Percentiles rank a stretch among this genome's conserved stretches.
These are phyloP conservation scores for Aspergillus egyptiacus DNA, from an alignment of 495 filamentous ascomycete species.

Conservation along the genomic window DNA sequence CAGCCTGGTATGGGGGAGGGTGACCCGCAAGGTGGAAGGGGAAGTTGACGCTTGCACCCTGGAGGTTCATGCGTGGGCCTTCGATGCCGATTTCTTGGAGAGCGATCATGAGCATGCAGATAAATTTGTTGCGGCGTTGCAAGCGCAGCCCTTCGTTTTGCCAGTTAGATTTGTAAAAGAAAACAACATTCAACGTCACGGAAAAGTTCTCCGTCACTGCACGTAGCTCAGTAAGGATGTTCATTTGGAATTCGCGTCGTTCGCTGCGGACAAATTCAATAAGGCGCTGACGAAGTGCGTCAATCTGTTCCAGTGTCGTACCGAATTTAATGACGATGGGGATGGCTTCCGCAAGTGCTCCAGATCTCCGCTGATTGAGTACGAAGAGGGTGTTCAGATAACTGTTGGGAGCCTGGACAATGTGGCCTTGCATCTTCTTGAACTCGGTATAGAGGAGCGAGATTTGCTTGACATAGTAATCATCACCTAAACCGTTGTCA, in stretches of 20 bases:
- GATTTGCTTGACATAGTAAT: slow-evolving; percentile 95
- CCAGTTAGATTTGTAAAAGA: slow-evolving; percentile 95
- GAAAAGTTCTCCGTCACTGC: slow-evolving; percentile 59
- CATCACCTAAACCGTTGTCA: slow-evolving; percentile 67
- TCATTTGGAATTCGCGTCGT: slow-evolving; percentile 85
- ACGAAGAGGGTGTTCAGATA: slow-evolving; percentile 91
- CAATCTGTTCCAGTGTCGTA: slow-evolving; percentile 80
- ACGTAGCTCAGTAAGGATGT: slow-evolving; percentile 83
- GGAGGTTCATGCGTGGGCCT: slow-evolving; percentile 71
- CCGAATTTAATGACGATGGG: slow-evolving; percentile 83
- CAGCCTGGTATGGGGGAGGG: slow-evolving; percentile 19
- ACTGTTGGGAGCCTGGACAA: slow-evolving; percentile 93
- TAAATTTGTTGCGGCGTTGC: slow-evolving; percentile 89
- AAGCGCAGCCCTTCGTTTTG: slow-evolving; percentile 92
- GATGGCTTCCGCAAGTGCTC: slow-evolving; percentile 81
- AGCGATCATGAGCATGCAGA: slow-evolving; percentile 83
- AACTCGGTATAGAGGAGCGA: slow-evolving; percentile 95
- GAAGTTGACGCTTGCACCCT: slow-evolving; percentile 55
- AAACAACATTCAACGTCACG: slow-evolving; percentile 87
- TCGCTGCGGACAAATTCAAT: slow-evolving; percentile 78
- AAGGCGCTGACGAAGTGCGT: slow-evolving; percentile 74
- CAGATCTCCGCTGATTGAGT: slow-evolving; percentile 86
- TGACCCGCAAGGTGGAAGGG: slow-evolving; percentile 53
- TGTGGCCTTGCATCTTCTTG: slow-evolving; percentile 95
- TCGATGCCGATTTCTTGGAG: slow-evolving; percentile 84